These are phyloP conservation scores for Hypoxylon subgilvum DNA, from an alignment of 495 filamentous ascomycete genomes.

Conservation along the genomic window DNA sequence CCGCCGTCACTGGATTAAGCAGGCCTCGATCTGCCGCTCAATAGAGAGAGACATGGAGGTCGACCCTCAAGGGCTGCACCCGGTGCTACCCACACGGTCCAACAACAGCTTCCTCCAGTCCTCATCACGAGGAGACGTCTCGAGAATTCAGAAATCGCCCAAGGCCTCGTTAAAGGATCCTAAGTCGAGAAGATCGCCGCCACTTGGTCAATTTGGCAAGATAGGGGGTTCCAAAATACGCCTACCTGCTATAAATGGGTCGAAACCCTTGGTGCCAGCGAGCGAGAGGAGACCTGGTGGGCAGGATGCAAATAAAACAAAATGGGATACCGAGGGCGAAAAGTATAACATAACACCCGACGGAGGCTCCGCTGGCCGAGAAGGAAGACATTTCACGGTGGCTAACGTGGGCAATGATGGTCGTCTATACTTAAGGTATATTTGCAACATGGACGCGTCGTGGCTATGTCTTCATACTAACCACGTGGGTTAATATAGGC, in stretches of 20 bases:
- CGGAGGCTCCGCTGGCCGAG: slow-evolving; percentile 57
- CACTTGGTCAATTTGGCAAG: slow-evolving; percentile 20
- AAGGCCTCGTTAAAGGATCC: slow-evolving; percentile 22
- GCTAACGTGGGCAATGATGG: slow-evolving; percentile 94
- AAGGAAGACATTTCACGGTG: slow-evolving; percentile 85
- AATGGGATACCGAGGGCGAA: slow-evolving; percentile 43
- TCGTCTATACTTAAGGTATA: slow-evolving; percentile 91
- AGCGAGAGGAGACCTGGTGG: slow-evolving; percentile 48
- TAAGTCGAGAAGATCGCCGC: slow-evolving; percentile 33
- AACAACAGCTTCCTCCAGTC: slow-evolving; percentile 31
- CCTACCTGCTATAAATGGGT: slow-evolving; percentile 33
- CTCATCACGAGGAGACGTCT: slow-evolving; percentile 19
- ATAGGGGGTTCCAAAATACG: slow-evolving; percentile 40
- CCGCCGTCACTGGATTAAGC: slow-evolving; percentile 22
- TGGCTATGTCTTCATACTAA: slow-evolving; percentile 14
- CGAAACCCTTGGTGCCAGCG: slow-evolving; percentile 51
- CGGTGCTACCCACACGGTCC: slow-evolving; percentile 33
- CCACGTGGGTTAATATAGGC: slow-evolving; percentile 50
- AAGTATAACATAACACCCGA: slow-evolving; percentile 59
- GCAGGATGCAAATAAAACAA: slow-evolving; percentile 45
- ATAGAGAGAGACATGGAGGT: slow-evolving; percentile 44
- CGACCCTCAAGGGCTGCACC: slow-evolving; percentile 28
- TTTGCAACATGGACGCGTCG: slow-evolving; percentile 16
- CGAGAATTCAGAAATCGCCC: slow-evolving; percentile 24
- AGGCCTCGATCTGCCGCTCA: slow-evolving; percentile 39